Base-by-base conservation (phyloP, 768 basidiomycete genomes). In the Zangia roseola region DNA sequence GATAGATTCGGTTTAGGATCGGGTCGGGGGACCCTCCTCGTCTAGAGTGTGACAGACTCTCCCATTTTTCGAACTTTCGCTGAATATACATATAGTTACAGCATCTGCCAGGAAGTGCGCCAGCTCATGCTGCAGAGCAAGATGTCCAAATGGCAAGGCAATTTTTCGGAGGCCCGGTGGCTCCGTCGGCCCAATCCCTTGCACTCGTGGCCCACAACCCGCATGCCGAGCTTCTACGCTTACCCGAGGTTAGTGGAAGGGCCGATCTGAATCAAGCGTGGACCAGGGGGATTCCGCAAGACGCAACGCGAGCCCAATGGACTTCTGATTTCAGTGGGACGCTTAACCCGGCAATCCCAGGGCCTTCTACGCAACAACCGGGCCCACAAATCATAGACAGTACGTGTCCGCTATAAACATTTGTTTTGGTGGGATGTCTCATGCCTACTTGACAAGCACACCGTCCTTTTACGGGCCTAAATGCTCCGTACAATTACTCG, bases 91-190 rank as follows among this genome's bases (percentile, higher is more conserved):
- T 23, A 3, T 53, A 92, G 90, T 76, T 93, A 21, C 89, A 86
- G 52, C 81, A 88, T 64, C 77, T 93, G 23, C 87, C 90, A 2
- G 75, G 78, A 19, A 77, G 77, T n/a, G 70, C 79, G 0, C 63
- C 73, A 16, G 55, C 67, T 20, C 71, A 72, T 43, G 73, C 80
- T 28, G 79, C 72, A 50, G 80, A 83, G 56, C 85, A 82, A 42
- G 90, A 93, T 67, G 65, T 83, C 40, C 78, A 81, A 13, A 78
- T 89, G 54, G 90, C 89, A 23, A 82, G 85, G 38, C 88, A 88
- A 55, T 93, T 93, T 65, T 93, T 93, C 60, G 78, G 84, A 51
- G 63, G 71, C 2, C 70, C 74, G 19, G 64, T 60, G 20, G 58
- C 67, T 17, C 60, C 66, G 1, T 56, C 65, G 24, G 62, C 56